Evolutionary conservation across 495 filamentous ascomycete genomes (phyloP).

Genomic region (Rhizodiscina lignyota): DNA sequence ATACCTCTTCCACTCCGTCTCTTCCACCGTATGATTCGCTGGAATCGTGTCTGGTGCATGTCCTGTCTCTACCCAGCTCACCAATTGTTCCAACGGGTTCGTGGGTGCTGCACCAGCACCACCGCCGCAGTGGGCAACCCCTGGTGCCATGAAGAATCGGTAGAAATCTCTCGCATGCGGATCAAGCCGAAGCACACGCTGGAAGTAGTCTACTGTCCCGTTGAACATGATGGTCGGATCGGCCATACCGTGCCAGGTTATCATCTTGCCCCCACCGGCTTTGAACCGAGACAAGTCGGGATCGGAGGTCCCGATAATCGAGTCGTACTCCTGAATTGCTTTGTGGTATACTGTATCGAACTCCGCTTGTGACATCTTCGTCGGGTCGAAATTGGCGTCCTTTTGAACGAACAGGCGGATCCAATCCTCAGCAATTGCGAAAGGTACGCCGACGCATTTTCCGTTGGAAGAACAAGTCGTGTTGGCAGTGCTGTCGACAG

Average conservation of each 20-base stretch:
- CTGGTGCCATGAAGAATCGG: constrained; percentile 16
- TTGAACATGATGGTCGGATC: constrained; percentile 13
- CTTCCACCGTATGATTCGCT: too few species aligned
- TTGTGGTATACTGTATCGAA: background rate
- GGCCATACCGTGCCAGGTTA: constrained; percentile 9
- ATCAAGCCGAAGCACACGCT: constrained; percentile 5
- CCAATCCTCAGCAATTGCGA: background rate
- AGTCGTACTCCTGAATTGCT: constrained; percentile 1
- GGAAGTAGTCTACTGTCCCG: constrained; percentile 13
- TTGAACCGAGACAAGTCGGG: constrained; percentile 4
- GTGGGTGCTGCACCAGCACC: constrained; percentile 10
- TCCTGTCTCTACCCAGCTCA: constrained; percentile 18
- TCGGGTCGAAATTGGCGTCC: background rate
- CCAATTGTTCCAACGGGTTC: constrained; percentile 6
- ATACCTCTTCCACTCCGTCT: too few species aligned
- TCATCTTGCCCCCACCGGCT: constrained; percentile 3
- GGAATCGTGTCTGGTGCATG: constrained; percentile 9
- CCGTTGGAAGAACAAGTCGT: background rate
- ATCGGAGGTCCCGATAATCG: constrained; percentile 2
- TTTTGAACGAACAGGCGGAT: background rate
- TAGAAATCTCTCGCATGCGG: constrained; percentile 12
- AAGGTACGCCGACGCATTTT: background rate
- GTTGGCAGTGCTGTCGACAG: background rate
- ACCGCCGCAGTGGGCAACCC: constrained; percentile 11
- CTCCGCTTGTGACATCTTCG: background rate